These are phyloP conservation scores for Alternaria hordeiaustralica DNA, from an alignment of 2,329 filamentous ascomycete species.

Conservation along the genomic window DNA sequence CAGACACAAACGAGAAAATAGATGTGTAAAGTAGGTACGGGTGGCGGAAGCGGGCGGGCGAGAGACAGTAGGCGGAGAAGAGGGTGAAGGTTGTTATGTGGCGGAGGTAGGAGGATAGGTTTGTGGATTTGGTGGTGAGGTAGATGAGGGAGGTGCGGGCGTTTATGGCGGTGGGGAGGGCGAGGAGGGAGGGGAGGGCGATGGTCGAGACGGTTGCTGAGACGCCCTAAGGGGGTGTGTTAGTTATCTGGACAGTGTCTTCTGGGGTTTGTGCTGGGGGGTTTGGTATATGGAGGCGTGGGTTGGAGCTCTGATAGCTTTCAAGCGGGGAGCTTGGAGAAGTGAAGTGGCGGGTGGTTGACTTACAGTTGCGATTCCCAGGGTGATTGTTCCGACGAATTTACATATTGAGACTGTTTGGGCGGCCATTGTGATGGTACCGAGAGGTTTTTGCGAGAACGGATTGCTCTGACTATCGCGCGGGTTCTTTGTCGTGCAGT, in stretches of 20 bases:
- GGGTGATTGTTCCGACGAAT: constrained; percentile 88
- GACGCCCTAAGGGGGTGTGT: constrained; percentile 69
- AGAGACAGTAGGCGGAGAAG: constrained; percentile 77
- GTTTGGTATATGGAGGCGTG: not conserved
- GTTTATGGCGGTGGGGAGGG: constrained; percentile 77
- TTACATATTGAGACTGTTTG: constrained; percentile 80
- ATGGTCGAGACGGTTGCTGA: constrained; percentile 83
- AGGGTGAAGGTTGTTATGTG: constrained; percentile 74
- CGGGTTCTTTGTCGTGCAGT: not conserved
- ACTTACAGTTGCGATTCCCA: constrained; percentile 86
- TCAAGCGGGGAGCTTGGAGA: constrained; percentile 2
- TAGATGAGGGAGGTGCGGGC: constrained; percentile 66
- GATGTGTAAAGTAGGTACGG: constrained; percentile 91
- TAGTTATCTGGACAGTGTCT: not conserved
- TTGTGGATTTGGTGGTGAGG: constrained; percentile 65
- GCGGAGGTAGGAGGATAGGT: constrained; percentile 66
- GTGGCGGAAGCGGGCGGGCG: constrained; percentile 76
- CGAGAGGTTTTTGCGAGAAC: not conserved
- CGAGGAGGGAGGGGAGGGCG: constrained; percentile 79
- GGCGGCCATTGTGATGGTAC: constrained; percentile 60
- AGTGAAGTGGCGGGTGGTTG: constrained; percentile 20
- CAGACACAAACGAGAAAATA: constrained; percentile 63
- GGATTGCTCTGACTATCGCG: not conserved
- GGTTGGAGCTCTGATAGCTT: constrained; percentile 9
- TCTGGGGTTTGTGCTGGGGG: not conserved